A percentile compares a stretch with the other conserved stretches of the same genome.
phyloP scores from a whole-genome alignment of 2,329 filamentous ascomycete genomes.

The Laburnicola sp. region DNA sequence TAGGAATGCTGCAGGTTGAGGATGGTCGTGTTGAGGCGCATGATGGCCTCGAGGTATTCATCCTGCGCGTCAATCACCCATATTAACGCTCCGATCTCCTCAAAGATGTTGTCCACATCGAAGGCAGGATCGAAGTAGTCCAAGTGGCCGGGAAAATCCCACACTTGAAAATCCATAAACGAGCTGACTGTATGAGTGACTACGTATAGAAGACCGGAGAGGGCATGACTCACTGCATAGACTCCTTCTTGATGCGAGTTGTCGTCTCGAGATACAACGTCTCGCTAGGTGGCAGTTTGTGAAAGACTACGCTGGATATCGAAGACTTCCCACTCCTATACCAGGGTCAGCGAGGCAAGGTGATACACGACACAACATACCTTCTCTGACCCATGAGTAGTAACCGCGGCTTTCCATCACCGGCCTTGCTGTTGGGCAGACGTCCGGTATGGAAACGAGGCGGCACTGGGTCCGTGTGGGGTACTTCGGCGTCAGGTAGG shows the following conservation, averaged over 20 bases:
- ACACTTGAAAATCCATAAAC: constrained; percentile 99
- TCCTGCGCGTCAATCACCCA: constrained; percentile 99
- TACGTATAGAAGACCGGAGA: not conserved
- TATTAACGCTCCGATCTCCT: constrained; percentile 89
- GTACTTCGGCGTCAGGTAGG: constrained; percentile 46
- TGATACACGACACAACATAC: constrained; percentile 53
- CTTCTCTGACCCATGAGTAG: constrained; percentile 94
- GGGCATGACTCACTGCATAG: constrained; percentile 74
- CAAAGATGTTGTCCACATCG: constrained; percentile 91
- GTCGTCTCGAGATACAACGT: constrained; percentile 96
- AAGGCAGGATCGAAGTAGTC: constrained; percentile 89
- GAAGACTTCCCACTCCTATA: constrained; percentile 94
- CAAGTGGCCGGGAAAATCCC: constrained; percentile 95
- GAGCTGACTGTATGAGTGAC: constrained; percentile 61
- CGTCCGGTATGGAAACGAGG: constrained; percentile 49
- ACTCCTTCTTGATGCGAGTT: constrained; percentile 89
- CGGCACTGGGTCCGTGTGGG: constrained; percentile 38
- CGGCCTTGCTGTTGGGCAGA: constrained; percentile 54
- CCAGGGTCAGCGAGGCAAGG: constrained; percentile 16
- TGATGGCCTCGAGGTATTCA: constrained; percentile 91
- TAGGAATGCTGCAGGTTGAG: constrained; percentile 85
- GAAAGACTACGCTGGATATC: constrained; percentile 98
- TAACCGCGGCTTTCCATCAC: constrained; percentile 75
- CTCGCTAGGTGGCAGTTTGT: constrained; percentile 94
- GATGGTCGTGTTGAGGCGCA: constrained; percentile 84